phyloP scores from a whole-genome alignment of 768 basidiomycete genomes.

The Myochromella boudieri region DNA sequence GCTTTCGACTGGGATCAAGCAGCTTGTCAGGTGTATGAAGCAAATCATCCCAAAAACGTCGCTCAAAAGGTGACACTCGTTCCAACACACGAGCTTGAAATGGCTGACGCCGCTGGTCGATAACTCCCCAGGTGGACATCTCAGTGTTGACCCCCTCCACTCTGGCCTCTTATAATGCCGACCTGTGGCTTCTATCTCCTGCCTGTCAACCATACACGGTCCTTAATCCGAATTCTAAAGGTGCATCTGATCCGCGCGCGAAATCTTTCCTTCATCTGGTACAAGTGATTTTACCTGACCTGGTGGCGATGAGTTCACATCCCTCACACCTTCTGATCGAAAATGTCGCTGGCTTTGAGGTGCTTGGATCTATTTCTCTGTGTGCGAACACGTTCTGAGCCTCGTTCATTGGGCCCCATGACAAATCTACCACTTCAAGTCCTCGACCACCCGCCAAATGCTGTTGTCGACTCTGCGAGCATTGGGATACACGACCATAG shows the following conservation, averaged over 20 bases:
- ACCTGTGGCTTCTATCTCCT: constrained; percentile 79
- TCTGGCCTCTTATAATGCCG: constrained; percentile 47
- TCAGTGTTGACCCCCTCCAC: constrained; percentile 47
- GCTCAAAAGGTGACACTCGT: constrained; percentile 45
- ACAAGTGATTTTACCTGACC: constrained; percentile 57
- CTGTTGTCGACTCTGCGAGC: constrained; percentile 51
- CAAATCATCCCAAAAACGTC: constrained; percentile 51
- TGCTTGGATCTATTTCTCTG: constrained; percentile 27
- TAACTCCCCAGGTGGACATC: constrained; percentile 53
- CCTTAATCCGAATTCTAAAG: constrained; percentile 71
- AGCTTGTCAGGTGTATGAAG: constrained; percentile 67
- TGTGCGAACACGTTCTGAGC: constrained; percentile 4
- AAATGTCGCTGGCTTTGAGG: constrained; percentile 86
- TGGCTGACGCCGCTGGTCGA: constrained; percentile 6
- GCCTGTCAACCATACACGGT: constrained; percentile 86
- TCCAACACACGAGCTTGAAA: constrained; percentile 1
- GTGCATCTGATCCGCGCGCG: constrained; percentile 70
- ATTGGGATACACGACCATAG: constrained; percentile 56
- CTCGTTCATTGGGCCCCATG: not conserved
- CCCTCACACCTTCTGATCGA: constrained; percentile 69
- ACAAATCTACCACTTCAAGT: constrained; percentile 37
- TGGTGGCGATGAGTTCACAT: constrained; percentile 42
- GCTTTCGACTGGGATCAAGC: constrained; percentile 87
- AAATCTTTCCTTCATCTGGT: constrained; percentile 75
- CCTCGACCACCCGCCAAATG: constrained; percentile 59